Evolutionary conservation across 2,329 filamentous ascomycete genomes (phyloP).

Genomic region (Alternaria tenuissima): DNA sequence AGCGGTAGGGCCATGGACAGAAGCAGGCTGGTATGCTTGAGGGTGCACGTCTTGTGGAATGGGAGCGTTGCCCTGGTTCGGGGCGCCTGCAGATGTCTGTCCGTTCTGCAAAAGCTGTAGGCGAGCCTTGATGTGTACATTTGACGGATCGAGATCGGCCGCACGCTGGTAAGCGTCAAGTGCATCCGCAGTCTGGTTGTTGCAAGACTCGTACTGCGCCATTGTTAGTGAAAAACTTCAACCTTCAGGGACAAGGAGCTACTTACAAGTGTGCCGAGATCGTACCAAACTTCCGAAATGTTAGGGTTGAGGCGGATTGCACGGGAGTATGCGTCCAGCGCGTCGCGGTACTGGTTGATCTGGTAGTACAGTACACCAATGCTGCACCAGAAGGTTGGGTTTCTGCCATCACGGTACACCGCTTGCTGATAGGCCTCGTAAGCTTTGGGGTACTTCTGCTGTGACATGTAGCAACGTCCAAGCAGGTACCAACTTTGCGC

Average conservation of each 20-base stretch:
- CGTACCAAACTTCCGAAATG: constrained; percentile 99
- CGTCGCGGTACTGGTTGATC: constrained; percentile 99
- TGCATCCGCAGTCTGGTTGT: constrained; percentile 97
- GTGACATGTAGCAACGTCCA: constrained; percentile 98
- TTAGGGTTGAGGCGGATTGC: constrained; percentile 97
- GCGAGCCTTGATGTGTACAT: constrained; percentile 95
- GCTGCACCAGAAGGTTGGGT: constrained; percentile 99
- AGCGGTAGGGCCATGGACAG: constrained; percentile 81
- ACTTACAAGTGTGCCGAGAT: constrained; percentile 91
- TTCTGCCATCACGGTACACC: constrained; percentile 95
- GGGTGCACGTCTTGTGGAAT: constrained; percentile 95
- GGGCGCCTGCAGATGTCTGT: constrained; percentile 72
- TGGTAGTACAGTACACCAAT: constrained; percentile 99
- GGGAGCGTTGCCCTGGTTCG: constrained; percentile 77
- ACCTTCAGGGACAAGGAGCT: constrained; percentile 10
- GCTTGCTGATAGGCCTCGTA: constrained; percentile 99
- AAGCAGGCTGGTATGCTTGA: constrained; percentile 86
- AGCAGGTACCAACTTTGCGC: constrained; percentile 99
- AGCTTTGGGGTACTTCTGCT: constrained; percentile 97
- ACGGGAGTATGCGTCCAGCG: constrained; percentile 94
- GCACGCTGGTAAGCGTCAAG: constrained; percentile 95
- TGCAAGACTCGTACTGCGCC: constrained; percentile 90
- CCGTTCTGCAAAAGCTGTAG: constrained; percentile 87
- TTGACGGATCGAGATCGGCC: constrained; percentile 89
- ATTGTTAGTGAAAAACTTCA: constrained; percentile 24